Percentiles rank a stretch among this genome's conserved stretches.
These are phyloP conservation scores for Rhodotorula sp. DNA, from an alignment of 1,284 basidiomycete genomes.

Conservation along the genomic window DNA sequence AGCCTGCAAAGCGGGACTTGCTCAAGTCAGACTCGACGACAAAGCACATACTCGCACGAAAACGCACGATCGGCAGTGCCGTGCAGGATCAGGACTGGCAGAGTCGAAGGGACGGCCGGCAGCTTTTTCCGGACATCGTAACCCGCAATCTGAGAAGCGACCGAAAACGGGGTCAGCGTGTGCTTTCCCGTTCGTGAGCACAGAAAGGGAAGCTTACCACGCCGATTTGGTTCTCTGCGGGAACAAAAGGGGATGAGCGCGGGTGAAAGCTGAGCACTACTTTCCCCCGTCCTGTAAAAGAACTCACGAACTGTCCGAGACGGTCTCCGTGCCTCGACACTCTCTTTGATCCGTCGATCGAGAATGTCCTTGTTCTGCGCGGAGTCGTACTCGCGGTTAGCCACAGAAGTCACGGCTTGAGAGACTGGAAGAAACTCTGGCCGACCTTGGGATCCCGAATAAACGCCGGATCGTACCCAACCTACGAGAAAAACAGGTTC, in stretches of 20 bases:
- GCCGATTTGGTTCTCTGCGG: conserved; percentile 22
- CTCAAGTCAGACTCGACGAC: background rate
- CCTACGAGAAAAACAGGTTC: background rate
- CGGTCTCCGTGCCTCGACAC: conserved; percentile 16
- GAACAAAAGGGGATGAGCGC: background rate
- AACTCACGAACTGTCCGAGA: conserved; percentile 22
- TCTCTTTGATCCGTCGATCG: conserved; percentile 17
- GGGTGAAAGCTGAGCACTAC: background rate
- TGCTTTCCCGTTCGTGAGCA: no score
- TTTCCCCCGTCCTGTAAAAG: no score
- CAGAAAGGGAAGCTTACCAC: no score
- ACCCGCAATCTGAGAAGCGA: conserved; percentile 21
- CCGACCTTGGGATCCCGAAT: conserved; percentile 10
- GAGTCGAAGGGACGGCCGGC: conserved; percentile 10
- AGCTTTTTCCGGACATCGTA: conserved; percentile 37
- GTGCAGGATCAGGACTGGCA: conserved; percentile 35
- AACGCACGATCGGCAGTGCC: conserved; percentile 31
- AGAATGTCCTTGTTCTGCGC: conserved; percentile 20
- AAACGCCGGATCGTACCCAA: conserved; percentile 29
- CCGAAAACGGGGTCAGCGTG: background rate
- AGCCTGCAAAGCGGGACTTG: conserved; percentile 12
- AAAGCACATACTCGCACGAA: background rate
- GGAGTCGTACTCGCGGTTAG: background rate
- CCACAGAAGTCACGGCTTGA: background rate
- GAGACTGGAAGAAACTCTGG: no score